Conservation (phyloP, 192 early-diverging fungal genomes). For the Coemansia javaensis region DNA sequence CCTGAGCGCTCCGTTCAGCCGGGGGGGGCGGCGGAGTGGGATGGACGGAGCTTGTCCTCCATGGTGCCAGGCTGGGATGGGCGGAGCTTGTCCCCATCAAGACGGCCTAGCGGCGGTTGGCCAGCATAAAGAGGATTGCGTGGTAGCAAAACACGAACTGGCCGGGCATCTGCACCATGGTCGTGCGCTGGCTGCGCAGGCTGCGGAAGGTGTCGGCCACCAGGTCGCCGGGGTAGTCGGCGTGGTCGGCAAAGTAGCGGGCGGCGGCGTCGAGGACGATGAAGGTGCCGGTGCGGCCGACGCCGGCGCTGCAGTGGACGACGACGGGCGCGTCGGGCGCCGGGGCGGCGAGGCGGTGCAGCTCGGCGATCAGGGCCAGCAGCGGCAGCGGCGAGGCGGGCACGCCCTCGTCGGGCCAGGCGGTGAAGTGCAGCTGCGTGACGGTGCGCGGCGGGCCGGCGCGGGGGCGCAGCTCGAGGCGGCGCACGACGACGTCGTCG, state of each 20-base stretch:
- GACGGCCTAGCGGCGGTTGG: constrained; percentile 1
- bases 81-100: background rate
- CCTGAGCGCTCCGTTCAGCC: too few relatives aligned
- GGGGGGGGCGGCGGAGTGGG: too few relatives aligned
- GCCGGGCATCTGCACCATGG: constrained; percentile 74
- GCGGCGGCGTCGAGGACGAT: constrained; percentile 38
- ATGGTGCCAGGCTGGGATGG: too few relatives aligned
- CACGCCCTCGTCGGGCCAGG: constrained; percentile 82
- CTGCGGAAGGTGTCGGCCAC: constrained; percentile 55
- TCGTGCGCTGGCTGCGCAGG: constrained; percentile 68
- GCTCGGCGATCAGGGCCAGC: constrained; percentile 26
- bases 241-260: constrained; percentile 12
- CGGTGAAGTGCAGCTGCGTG: constrained; percentile 67
- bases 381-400: constrained; percentile 55
- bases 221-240: constrained; percentile 54
- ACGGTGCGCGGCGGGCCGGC: constrained; percentile 42
- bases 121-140: constrained; percentile 37
- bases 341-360: constrained; percentile 5
- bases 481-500: constrained; percentile 38
- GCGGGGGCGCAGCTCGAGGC: constrained; percentile 14
- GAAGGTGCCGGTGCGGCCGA: constrained; percentile 46
- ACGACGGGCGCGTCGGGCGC: constrained; percentile 22
- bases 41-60: too few relatives aligned
- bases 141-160: constrained; percentile 83
- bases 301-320: constrained; percentile 52